Conservation (phyloP, 2,329 filamentous ascomycete genomes). For the Parastagonospora nodorum region DNA sequence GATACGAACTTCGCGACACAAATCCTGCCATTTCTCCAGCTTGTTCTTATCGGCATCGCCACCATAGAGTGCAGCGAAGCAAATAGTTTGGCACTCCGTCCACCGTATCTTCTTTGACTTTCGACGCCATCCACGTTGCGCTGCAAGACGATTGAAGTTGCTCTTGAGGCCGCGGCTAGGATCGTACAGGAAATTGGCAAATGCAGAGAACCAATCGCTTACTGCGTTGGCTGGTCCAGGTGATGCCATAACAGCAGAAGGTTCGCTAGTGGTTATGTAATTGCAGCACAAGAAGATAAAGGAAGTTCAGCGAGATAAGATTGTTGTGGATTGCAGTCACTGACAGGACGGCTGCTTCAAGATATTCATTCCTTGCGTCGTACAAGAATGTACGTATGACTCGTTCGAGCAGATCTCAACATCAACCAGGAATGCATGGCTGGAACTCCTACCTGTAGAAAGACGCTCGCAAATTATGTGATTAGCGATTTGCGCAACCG, state of each 20-base stretch:
- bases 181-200: conserved; percentile 1
- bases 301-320: background rate
- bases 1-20: conserved; percentile 2
- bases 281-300: background rate
- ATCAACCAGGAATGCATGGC: too few species aligned
- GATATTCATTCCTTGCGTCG: background rate
- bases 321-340: background rate
- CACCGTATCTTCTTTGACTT: conserved; percentile 2
- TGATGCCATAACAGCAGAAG: background rate
- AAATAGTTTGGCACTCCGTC: conserved; percentile 1
- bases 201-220: conserved; percentile 2
- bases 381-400: too few species aligned
- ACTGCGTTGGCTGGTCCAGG: background rate
- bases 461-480: too few species aligned
- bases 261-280: background rate
- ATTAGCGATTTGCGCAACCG: too few species aligned
- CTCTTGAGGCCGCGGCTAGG: background rate
- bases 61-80: conserved; percentile 1
- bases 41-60: conserved; percentile 1
- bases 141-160: conserved; percentile 1
- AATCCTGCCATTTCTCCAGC: conserved; percentile 4
- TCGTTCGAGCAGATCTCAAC: too few species aligned
- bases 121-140: background rate
- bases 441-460: too few species aligned
- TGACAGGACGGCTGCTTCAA: background rate